phyloP scores from a whole-genome alignment of 1,284 basidiomycete species.

The Ganoderma resinaceum region DNA sequence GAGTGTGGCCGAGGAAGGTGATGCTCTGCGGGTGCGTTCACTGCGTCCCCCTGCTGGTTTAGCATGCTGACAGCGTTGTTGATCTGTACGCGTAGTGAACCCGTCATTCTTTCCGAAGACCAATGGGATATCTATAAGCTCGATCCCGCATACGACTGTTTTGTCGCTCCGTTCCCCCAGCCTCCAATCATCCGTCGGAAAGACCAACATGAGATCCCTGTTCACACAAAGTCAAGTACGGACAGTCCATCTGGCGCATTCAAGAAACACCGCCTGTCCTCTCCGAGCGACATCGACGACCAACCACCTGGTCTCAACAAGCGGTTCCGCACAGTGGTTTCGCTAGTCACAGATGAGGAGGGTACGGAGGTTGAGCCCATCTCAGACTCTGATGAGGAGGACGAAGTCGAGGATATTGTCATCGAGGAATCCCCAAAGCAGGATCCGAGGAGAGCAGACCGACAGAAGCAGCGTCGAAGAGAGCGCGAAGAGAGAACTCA shows the following conservation, averaged over 20 bases:
- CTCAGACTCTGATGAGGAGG: slow-evolving; percentile 48
- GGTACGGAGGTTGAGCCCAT: slow-evolving; percentile 16
- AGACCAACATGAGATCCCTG: slow-evolving; percentile 7
- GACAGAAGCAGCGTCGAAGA: slow-evolving; percentile 12
- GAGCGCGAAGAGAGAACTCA: slow-evolving; percentile 16
- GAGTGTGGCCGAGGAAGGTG: slow-evolving; percentile 69
- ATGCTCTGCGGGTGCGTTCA: slow-evolving; percentile 69
- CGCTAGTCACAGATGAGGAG: slow-evolving; percentile 27
- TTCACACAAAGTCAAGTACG: background rate
- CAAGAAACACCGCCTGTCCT: slow-evolving; percentile 32
- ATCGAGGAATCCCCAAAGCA: slow-evolving; percentile 47
- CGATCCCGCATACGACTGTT: slow-evolving; percentile 71
- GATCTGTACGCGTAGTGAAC: slow-evolving; percentile 47
- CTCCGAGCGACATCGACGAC: slow-evolving; percentile 23
- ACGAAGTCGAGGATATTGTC: slow-evolving; percentile 63
- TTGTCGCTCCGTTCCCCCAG: slow-evolving; percentile 54
- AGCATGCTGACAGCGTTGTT: background rate
- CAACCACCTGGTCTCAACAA: slow-evolving; percentile 23
- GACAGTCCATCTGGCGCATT: slow-evolving; percentile 5
- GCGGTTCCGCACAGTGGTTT: slow-evolving; percentile 30
- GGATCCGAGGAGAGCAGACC: slow-evolving; percentile 9
- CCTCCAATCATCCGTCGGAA: slow-evolving; percentile 40
- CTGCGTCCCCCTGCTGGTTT: background rate
- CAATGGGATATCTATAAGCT: slow-evolving; percentile 87
- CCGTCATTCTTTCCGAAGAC: slow-evolving; percentile 63